Percentiles rank a stretch among this genome's conserved stretches.
phyloP scores from a whole-genome alignment of 176 grass and related monocot genomes.

The Aegilops tauschii region DNA sequence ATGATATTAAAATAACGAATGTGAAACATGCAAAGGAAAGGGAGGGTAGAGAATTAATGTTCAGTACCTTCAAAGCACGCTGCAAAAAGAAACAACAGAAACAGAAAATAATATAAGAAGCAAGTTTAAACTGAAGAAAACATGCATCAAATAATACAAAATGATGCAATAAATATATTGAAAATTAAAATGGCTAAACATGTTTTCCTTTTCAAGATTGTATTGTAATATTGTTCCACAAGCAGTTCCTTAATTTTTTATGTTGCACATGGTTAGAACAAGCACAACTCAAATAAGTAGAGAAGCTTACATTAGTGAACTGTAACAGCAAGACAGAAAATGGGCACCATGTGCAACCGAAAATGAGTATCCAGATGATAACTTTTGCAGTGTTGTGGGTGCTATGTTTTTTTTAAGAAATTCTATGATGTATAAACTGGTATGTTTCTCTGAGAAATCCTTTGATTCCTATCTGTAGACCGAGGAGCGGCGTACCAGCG shows the following conservation, averaged over 20 bases:
- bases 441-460: slow-evolving; percentile 22
- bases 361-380: background rate
- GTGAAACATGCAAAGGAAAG: slow-evolving; percentile 11
- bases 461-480: background rate
- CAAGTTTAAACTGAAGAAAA: background rate
- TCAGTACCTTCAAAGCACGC: slow-evolving; percentile 82
- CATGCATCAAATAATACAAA: background rate
- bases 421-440: background rate
- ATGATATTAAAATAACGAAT: slow-evolving; percentile 5
- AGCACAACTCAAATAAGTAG: slow-evolving; percentile 17
- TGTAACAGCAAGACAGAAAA: background rate
- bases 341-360: background rate
- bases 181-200: background rate
- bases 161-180: background rate
- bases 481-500: too few species aligned
- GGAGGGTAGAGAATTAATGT: slow-evolving; percentile 14
- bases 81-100: slow-evolving; percentile 52
- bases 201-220: background rate
- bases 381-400: background rate
- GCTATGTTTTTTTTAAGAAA: slow-evolving; percentile 13
- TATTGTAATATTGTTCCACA: background rate
- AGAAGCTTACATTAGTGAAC: slow-evolving; percentile 2
- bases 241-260: background rate
- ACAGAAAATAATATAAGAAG: slow-evolving; percentile 35
- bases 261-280: background rate